phyloP scores from a whole-genome alignment of 78 protist species.

The Dictyostelium firmibasis region DNA sequence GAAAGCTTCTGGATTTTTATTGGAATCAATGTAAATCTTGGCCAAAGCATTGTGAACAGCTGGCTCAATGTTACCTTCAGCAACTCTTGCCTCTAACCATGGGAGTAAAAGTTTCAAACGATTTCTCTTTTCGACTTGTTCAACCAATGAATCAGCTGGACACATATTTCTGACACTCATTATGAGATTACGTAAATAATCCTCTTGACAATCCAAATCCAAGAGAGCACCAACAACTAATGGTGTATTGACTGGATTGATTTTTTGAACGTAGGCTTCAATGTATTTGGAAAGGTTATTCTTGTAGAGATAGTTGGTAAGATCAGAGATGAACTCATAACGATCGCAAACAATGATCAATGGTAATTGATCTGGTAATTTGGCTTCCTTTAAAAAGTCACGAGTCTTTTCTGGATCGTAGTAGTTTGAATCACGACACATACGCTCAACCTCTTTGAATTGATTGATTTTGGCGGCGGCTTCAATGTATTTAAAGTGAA shows the following conservation, averaged over 20 bases:
- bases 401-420: constrained; percentile 95
- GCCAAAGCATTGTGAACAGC: constrained; percentile 99
- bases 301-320: constrained; percentile 94
- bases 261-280: constrained; percentile 96
- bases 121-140: constrained; percentile 97
- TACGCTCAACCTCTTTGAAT: constrained; percentile 97
- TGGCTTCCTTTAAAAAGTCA: constrained; percentile 97
- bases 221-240: constrained; percentile 98
- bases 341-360: constrained; percentile 99
- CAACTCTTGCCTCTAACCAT: constrained; percentile 97
- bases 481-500: constrained; percentile 98
- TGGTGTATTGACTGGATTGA: constrained; percentile 95
- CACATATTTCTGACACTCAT: constrained; percentile 88
- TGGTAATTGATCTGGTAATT: constrained; percentile 96
- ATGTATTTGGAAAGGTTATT: constrained; percentile 92
- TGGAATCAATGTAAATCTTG: constrained; percentile 97
- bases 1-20: constrained; percentile 95
- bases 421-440: constrained; percentile 94
- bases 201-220: constrained; percentile 97
- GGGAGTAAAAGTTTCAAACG: constrained; percentile 96
- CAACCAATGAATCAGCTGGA: constrained; percentile 96
- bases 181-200: constrained; percentile 90
- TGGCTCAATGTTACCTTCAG: constrained; percentile 92
- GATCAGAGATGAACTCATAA: constrained; percentile 97
- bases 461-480: constrained; percentile 97